phyloP scores from a whole-genome alignment of 164 flowering plant species.

The Saururus chinensis region DNA sequence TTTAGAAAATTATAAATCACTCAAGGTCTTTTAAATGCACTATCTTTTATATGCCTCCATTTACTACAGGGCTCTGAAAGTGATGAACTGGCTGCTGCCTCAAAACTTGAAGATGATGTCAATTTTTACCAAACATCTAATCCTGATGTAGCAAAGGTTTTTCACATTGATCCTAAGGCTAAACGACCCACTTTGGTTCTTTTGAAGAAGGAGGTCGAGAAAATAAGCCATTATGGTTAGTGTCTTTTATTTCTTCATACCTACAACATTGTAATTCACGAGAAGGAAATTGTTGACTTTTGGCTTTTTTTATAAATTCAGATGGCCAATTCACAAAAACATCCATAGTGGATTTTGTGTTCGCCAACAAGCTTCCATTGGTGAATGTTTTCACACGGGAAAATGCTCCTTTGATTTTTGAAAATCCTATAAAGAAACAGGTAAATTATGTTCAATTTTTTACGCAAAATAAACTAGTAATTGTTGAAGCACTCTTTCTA shows the following conservation, averaged over 20 bases:
- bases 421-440: slow-evolving; percentile 83
- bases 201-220: slow-evolving; percentile 85
- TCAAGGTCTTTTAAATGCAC: not conserved
- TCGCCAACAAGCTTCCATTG: slow-evolving; percentile 79
- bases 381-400: slow-evolving; percentile 78
- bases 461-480: not conserved
- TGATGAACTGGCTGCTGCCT: slow-evolving; percentile 80
- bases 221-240: slow-evolving; percentile 65
- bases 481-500: not conserved
- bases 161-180: slow-evolving; percentile 56
- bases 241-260: not conserved
- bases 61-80: slow-evolving; percentile 68
- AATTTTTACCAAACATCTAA: slow-evolving; percentile 79
- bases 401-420: slow-evolving; percentile 71
- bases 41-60: not conserved
- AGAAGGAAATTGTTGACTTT: not conserved
- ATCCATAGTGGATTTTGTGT: slow-evolving; percentile 63
- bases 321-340: slow-evolving; percentile 72
- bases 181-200: slow-evolving; percentile 79
- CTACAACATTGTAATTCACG: slow-evolving; percentile 1
- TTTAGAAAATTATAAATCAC: not conserved
- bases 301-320: slow-evolving; percentile 19
- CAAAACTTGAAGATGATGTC: slow-evolving; percentile 83
- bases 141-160: slow-evolving; percentile 79
- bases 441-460: slow-evolving; percentile 17